A percentile compares a stretch with the other conserved stretches of the same genome.
Evolutionary conservation across 2,329 filamentous ascomycete genomes (phyloP).

Genomic region (Knoxdaviesia proteae): DNA sequence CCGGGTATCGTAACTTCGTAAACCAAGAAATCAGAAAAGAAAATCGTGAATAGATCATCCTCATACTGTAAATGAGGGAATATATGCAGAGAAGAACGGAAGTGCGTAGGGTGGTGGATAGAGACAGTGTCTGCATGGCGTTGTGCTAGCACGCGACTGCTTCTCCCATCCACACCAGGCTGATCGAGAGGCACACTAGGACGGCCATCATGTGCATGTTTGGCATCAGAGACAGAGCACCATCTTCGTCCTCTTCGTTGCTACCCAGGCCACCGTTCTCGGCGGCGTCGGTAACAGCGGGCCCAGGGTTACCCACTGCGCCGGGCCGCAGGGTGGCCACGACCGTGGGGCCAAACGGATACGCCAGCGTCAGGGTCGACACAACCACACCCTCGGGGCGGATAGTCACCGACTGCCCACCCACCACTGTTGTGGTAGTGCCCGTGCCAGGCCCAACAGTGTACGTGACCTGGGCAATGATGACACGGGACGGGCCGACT

Average conservation of each 20-base stretch:
- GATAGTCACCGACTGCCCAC: slow-evolving; percentile 28
- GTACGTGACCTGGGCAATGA: slow-evolving; percentile 29
- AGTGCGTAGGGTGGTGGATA: too few relatives aligned
- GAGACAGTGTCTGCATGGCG: too few relatives aligned
- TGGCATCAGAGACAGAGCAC: slow-evolving; percentile 1
- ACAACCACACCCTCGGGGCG: slow-evolving; percentile 26
- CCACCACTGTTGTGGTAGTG: slow-evolving; percentile 23
- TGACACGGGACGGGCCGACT: slow-evolving; percentile 23
- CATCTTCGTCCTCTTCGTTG: slow-evolving; percentile 8
- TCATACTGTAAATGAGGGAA: not conserved
- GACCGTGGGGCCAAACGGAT: slow-evolving; percentile 23
- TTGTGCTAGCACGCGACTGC: too few relatives aligned
- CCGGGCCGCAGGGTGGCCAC: slow-evolving; percentile 17
- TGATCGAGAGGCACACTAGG: too few relatives aligned
- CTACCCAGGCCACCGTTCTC: slow-evolving; percentile 1
- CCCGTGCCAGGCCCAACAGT: slow-evolving; percentile 24
- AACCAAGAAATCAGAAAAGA: slow-evolving; percentile 1
- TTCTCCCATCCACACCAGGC: too few relatives aligned
- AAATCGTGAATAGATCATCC: not conserved
- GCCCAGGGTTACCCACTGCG: not conserved
- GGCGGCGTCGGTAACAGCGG: not conserved
- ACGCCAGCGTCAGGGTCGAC: slow-evolving; percentile 21
- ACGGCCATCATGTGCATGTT: too few relatives aligned
- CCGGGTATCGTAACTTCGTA: slow-evolving; percentile 5
- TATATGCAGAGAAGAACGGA: too few relatives aligned